Evolutionary conservation across 495 filamentous ascomycete species (phyloP), one percentile per base, ranked within the genome.

Genomic region (Penicillium pulvis): DNA sequence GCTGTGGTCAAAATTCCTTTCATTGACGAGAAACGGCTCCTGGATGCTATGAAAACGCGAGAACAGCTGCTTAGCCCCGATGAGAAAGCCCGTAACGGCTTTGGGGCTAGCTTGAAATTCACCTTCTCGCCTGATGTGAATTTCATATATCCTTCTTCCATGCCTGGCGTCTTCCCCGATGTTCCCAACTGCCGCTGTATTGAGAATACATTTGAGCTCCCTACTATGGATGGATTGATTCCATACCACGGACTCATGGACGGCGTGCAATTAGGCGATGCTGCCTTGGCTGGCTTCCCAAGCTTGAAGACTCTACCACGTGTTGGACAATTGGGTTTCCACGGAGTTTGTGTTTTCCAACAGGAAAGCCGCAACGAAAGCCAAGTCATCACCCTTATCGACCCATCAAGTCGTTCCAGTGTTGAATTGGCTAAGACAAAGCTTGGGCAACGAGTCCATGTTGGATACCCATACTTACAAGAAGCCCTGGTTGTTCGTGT

Each of bases 1-100:
- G 95, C 94, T 31, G 93, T 99, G 41, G 92, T 98, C 53, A 97
- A 97, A 75, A 98, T 99, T 60, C 95, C 95, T 0, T 99, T 99
- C 74, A 99, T 99, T 63, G 92, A 98, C 31, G 93, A 98, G 69
- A 81, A 83, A 51, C 83, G 95, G 4, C 75, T 99, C 17, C 79
- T 99, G 39, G 75, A 78, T 35, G 95, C 93, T 11, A 94, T 99
- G 85, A 87, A 81, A 17, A 87, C 90, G 11, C 91, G 85, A 68
- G 91, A 98, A 56, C 75, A 87, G 46, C 78, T 89, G 26, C 81
- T 99, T 20, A 84, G 83, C 2, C 82, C 87, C 2, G 87, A 85
- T 2, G 91, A 99, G 70, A 89, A 85, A 66, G 78, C 81, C 28
- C 81, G 95, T 26, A 98, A 99, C 66, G 86, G 87, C 57, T 98